Base-by-base conservation (phyloP, 306 rosid species). In the Sicyos baderoa region DNA sequence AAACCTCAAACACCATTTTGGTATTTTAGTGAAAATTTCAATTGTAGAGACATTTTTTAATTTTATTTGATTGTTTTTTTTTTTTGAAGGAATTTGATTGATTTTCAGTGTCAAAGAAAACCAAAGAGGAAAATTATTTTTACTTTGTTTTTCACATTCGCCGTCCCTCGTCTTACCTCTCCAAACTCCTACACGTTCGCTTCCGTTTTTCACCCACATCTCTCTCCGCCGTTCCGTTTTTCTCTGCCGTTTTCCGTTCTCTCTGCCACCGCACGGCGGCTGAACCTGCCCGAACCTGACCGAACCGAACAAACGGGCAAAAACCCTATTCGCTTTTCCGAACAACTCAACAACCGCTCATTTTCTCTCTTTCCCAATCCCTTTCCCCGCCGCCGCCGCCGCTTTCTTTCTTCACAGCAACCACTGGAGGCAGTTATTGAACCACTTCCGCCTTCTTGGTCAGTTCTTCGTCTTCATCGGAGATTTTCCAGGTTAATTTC, bases 361-460 rank as follows among this genome's bases (percentile, higher is more conserved):
- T 79, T 54, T 50, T 16, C 74, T 25, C 61, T 63, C 59, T 58
- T 66, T 71, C 57, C 51, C 68, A 68, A 35, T 59, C 55, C 53
- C 50, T 49, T 22, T 35, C 68, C 51, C 68, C 51, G 44, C 81
- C 35, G 35, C 75, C 75, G 75, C 57, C 70, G 57, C 71, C 71
- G 57, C 44, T 49, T 63, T 70, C 67, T 47, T 71, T 1, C 73
- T 47, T 5, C 72, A 35, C 79, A 48, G 66, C 58, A 64, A 57
- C 81, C 72, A 73, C 76, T 70, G 68, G 78, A 65, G 84, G 78
- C 84, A 77, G 84, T 81, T 83, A 77, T 75, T 60, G 60, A 78
- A 78, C 67, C 91, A 89, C 80, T 79, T 87, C 61, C 86, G 87
- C 76, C 85, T 80, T 68, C 69, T 63, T 86, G 95, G 95, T 86